phyloP scores from a whole-genome alignment of 139 green algal genomes.

The Chlamydomonas applanata region DNA sequence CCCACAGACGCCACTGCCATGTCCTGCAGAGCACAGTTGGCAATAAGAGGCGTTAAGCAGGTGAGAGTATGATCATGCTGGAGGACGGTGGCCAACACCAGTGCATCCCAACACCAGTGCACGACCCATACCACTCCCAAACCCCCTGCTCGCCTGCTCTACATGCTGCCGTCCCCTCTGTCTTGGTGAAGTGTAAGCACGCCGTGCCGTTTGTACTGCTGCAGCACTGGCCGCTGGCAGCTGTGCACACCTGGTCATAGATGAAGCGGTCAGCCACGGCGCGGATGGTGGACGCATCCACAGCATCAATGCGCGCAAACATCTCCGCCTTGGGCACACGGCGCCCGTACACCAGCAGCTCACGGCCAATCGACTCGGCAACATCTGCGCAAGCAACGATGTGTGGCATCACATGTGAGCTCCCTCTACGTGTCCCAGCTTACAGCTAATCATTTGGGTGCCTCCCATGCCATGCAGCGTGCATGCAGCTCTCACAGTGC shows the following conservation, averaged over 20 bases:
- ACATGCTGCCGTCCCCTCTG: not conserved
- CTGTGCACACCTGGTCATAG: conserved; percentile 67
- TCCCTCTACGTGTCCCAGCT: too few relatives aligned
- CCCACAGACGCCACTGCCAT: conserved; percentile 87
- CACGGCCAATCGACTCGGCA: conserved; percentile 93
- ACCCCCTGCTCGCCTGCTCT: not conserved
- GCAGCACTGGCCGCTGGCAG: too few relatives aligned
- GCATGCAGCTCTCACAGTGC: too few relatives aligned
- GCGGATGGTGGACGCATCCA: conserved; percentile 83
- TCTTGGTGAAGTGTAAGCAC: too few relatives aligned
- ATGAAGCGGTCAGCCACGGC: conserved; percentile 87
- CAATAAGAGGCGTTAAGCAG: too few relatives aligned
- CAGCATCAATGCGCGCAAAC: conserved; percentile 95
- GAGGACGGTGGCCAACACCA: too few relatives aligned
- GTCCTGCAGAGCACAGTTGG: conserved; percentile 63
- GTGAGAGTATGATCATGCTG: too few relatives aligned
- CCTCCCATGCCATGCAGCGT: too few relatives aligned
- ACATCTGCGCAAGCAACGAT: conserved; percentile 46
- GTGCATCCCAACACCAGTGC: not conserved
- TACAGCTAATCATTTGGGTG: too few relatives aligned
- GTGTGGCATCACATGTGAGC: too few relatives aligned
- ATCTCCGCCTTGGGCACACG: conserved; percentile 93
- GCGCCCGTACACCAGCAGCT: conserved; percentile 93
- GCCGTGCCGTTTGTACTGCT: too few relatives aligned
- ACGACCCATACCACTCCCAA: not conserved